Conservation (phyloP, 2,329 filamentous ascomycete genomes). For the Aspergillus luchuensis region DNA sequence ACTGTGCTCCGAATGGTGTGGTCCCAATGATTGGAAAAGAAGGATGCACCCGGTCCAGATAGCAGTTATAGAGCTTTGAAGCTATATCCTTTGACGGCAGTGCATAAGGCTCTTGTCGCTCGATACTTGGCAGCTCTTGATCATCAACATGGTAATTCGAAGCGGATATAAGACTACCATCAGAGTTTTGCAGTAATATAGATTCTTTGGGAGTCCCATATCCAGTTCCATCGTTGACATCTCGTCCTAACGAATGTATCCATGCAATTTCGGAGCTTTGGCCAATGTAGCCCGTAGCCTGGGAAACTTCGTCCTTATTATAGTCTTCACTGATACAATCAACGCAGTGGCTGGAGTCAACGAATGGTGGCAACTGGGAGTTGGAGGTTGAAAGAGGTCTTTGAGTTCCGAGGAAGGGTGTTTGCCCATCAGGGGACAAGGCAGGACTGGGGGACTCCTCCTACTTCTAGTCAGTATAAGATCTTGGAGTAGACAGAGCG, state of each 20-base stretch:
- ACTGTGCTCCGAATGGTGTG: constrained; percentile 45
- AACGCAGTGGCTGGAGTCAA: constrained; percentile 26
- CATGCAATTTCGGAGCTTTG: constrained; percentile 50
- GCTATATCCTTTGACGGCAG: constrained; percentile 43
- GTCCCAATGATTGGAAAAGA: constrained; percentile 49
- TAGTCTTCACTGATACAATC: constrained; percentile 49
- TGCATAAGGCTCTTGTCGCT: constrained; percentile 38
- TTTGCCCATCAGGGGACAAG: constrained; percentile 17
- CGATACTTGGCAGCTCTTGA: constrained; percentile 37
- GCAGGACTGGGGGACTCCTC: constrained; percentile 27
- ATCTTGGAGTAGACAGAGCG: not conserved
- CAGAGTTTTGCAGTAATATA: constrained; percentile 33
- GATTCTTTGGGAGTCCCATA: constrained; percentile 20
- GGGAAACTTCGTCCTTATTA: constrained; percentile 40
- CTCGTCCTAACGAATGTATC: constrained; percentile 43
- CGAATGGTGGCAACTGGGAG: not conserved
- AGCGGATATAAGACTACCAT: constrained; percentile 29
- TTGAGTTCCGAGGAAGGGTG: not conserved
- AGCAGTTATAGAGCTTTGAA: constrained; percentile 43
- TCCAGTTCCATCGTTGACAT: constrained; percentile 33
- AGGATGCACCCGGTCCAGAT: constrained; percentile 46
- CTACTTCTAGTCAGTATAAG: constrained; percentile 24
- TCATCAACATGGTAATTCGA: constrained; percentile 47
- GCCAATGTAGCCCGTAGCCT: constrained; percentile 47
- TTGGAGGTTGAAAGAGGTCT: not conserved